Conservation (phyloP, 495 filamentous ascomycete species). For the Trichoderma orchidacearum region DNA sequence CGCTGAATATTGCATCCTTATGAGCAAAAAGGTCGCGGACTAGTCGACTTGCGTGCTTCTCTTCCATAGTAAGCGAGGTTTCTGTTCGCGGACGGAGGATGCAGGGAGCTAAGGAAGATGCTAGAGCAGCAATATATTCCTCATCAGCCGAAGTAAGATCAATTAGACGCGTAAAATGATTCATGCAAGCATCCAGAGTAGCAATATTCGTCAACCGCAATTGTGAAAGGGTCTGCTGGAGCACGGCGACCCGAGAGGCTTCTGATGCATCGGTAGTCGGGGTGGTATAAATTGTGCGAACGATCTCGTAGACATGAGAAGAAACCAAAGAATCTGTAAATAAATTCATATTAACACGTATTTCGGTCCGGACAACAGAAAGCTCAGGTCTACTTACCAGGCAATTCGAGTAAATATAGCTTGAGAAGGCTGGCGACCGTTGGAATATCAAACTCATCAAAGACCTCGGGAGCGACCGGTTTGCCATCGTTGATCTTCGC, state of each 20-base stretch:
- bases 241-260: constrained; percentile 66
- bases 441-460: constrained; percentile 81
- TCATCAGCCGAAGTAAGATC: constrained; percentile 95
- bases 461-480: constrained; percentile 55
- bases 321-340: constrained; percentile 82
- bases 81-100: constrained; percentile 78
- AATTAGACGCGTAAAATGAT: constrained; percentile 93
- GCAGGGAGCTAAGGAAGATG: constrained; percentile 68
- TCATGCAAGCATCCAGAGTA: constrained; percentile 93
- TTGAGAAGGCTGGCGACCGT: constrained; percentile 90
- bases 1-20: constrained; percentile 89
- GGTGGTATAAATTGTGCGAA: constrained; percentile 90
- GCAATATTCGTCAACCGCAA: constrained; percentile 95
- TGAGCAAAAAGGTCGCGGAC: constrained; percentile 87
- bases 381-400: constrained; percentile 45
- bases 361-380: neutral
- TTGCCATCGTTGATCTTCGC: constrained; percentile 80
- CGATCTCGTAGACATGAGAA: constrained; percentile 96
- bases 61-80: constrained; percentile 84
- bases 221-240: constrained; percentile 91
- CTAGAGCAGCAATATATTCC: constrained; percentile 62
- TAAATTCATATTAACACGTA: constrained; percentile 8
- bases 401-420: constrained; percentile 90
- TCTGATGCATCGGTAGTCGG: constrained; percentile 58
- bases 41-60: constrained; percentile 84